Evolutionary conservation across 345 rosid species (phyloP).

Genomic region (Pseudoturritis turrita): DNA sequence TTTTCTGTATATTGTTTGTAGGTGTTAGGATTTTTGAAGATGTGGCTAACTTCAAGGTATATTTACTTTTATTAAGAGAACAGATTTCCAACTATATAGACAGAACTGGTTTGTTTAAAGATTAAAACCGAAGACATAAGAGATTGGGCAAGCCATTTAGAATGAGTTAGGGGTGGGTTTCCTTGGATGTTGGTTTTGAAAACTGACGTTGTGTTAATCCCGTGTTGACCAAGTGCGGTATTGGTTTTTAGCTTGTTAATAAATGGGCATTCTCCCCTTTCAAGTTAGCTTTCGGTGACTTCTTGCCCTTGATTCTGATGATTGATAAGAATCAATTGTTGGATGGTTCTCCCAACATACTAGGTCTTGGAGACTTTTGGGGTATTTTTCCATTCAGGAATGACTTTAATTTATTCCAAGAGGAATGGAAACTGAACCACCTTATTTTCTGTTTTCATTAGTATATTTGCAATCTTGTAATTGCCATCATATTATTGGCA

Average conservation of each 20-base stretch:
- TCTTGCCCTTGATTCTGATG: slow-evolving; percentile 1
- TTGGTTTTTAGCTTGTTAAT: not conserved
- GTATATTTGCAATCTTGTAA: not conserved
- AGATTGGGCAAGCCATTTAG: no score
- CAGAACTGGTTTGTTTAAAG: not conserved
- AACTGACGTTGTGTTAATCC: not conserved
- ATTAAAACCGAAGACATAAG: not conserved
- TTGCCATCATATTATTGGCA: not conserved
- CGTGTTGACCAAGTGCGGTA: not conserved
- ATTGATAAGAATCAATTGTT: not conserved
- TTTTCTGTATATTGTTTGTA: slow-evolving; percentile 35
- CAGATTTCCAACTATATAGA: not conserved
- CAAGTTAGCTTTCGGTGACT: not conserved
- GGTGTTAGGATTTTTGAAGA: slow-evolving; percentile 97
- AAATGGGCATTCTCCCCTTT: not conserved
- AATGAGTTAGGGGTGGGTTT: no score
- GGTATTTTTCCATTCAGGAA: not conserved
- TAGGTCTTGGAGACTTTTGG: not conserved
- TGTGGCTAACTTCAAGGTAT: slow-evolving; percentile 76
- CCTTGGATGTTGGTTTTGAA: not conserved
- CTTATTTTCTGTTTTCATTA: not conserved
- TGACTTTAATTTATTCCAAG: not conserved
- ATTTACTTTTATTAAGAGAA: not conserved
- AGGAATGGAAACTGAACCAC: not conserved
- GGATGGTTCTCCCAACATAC: not conserved